These are phyloP conservation scores for Agaricales sp. DNA, from an alignment of 1,284 basidiomycete genomes.

Conservation along the genomic window DNA sequence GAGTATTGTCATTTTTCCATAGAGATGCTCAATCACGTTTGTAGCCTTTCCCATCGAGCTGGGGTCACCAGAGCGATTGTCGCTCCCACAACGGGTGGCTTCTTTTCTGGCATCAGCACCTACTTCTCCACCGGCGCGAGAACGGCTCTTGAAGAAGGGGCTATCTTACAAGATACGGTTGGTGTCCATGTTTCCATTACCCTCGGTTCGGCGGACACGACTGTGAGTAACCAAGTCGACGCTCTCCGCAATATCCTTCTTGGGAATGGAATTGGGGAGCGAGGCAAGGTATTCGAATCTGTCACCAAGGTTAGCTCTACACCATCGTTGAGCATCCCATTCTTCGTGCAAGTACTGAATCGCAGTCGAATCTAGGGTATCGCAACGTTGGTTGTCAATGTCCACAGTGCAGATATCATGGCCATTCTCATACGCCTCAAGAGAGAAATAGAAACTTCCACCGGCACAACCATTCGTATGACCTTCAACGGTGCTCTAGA, in stretches of 20 bases:
- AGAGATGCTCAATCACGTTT: conserved; percentile 2
- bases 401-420: conserved; percentile 52
- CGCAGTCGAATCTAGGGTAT: conserved; percentile 23
- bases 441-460: conserved; percentile 34
- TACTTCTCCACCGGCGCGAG: conserved; percentile 53
- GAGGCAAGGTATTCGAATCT: conserved; percentile 11
- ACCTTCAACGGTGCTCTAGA: conserved; percentile 45
- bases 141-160: conserved; percentile 55
- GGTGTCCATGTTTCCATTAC: conserved; percentile 38
- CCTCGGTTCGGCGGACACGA: conserved; percentile 22
- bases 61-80: conserved; percentile 56
- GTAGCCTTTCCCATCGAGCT: conserved; percentile 47
- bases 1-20: neutral
- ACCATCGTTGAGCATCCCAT: conserved; percentile 30
- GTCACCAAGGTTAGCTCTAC: conserved; percentile 40
- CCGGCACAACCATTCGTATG: conserved; percentile 22
- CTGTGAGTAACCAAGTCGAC: conserved; percentile 56
- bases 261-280: conserved; percentile 30
- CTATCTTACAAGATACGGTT: conserved; percentile 51
- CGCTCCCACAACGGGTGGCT: conserved; percentile 41
- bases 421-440: conserved; percentile 46
- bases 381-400: conserved; percentile 45
- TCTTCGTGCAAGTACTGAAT: neutral
- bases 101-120: conserved; percentile 59
- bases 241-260: conserved; percentile 55